phyloP scores from a whole-genome alignment of 805 yeast species.

The Kuraishia molischiana region DNA sequence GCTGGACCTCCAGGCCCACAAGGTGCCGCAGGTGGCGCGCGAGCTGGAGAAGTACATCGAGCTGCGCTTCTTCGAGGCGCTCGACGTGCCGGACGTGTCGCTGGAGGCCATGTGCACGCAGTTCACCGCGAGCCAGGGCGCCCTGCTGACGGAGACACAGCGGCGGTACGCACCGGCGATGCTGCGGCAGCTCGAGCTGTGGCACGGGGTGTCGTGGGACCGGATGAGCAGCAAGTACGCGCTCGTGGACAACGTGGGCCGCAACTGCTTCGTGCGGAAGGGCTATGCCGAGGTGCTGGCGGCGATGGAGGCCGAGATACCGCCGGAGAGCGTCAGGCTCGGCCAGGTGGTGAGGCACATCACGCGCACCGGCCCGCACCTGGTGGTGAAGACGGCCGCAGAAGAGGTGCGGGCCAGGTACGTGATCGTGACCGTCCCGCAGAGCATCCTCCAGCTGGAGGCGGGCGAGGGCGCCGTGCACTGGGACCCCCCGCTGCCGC shows the following conservation, averaged over 20 bases:
- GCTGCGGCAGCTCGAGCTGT: constrained; percentile 54
- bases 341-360: constrained; percentile 32
- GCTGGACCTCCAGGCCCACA: constrained; percentile 10
- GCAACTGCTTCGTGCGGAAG: constrained; percentile 60
- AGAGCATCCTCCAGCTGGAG: constrained; percentile 45
- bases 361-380: constrained; percentile 16
- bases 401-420: constrained; percentile 34
- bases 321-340: constrained; percentile 26
- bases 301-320: constrained; percentile 29
- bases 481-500: constrained; percentile 52
- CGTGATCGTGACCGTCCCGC: constrained; percentile 68
- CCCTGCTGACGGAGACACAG: constrained; percentile 42
- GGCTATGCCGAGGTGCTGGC: constrained; percentile 49
- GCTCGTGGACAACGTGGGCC: constrained; percentile 62
- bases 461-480: constrained; percentile 33
- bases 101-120: constrained; percentile 34
- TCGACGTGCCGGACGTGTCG: constrained; percentile 41
- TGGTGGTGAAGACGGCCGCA: constrained; percentile 25
- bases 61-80: constrained; percentile 38
- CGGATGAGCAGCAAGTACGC: constrained; percentile 60
- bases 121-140: constrained; percentile 35
- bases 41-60: constrained; percentile 57
- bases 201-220: constrained; percentile 73
- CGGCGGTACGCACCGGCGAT: constrained; percentile 39
- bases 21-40: constrained; percentile 31